Base-by-base conservation (phyloP, 164 flowering plant genomes). In the Saururus chinensis region DNA sequence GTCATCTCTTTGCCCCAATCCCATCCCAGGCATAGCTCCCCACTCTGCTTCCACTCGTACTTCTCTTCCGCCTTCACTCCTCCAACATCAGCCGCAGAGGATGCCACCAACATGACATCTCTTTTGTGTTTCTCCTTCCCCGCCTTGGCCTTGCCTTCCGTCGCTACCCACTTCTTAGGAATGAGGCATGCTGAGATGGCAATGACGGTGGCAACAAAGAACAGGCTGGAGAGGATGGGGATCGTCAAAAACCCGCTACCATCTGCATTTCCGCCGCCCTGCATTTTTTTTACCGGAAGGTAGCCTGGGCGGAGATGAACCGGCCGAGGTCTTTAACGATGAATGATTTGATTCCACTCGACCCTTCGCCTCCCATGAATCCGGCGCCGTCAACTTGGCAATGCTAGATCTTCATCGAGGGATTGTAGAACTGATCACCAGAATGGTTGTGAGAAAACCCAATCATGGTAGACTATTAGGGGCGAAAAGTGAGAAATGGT, bases 11-110 rank as follows among this genome's bases (percentile, higher is more conserved):
- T n/a, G n/a, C n/a, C n/a, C n/a, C n/a, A n/a, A n/a, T n/a, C n/a
- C n/a, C n/a, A n/a, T n/a, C n/a, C n/a, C 55, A 82, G 81, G 26
- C 79, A 79, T 60, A 85, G 90, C 66, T 85, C 86, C 68, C 97
- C 93, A 24, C 76, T 82, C 45, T 13, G 11, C 8, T 13, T 41
- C 11, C 45, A 41, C 12, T 13, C 12, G 45, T 13, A 8, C 45
- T 41, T 13, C 45, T 41, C 45, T 13, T 40, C 42, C 42, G 8
- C 45, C 45, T 41, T n/a, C n/a, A 41, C 8, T 13, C 12, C 8
- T 9, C 45, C 8, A 13, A 13, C 45, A 41, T 9, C 45, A 13
- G 11, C 8, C 45, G 45, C 45, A 41, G 45, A 41, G 45, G 11
- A 41, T 13, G 8, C 8, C 11, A n/a, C n/a, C n/a, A n/a, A n/a